A percentile compares a stretch with the other conserved stretches of the same genome.
Evolutionary conservation across 2,329 filamentous ascomycete species (phyloP).

Genomic region (Aureobasidium sp.): DNA sequence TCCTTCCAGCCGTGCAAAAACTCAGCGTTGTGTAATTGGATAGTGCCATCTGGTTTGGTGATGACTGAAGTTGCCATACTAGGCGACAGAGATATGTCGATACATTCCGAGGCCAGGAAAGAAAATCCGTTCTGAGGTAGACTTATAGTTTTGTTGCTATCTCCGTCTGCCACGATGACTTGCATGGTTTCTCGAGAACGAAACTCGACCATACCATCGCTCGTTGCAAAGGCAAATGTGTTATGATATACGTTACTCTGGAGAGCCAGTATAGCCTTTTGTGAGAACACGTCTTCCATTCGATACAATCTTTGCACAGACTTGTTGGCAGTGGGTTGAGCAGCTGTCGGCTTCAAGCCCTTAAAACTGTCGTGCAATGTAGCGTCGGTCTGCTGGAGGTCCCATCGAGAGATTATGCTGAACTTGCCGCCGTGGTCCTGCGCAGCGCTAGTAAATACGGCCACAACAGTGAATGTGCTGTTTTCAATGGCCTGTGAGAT

Average conservation of each 20-base stretch:
- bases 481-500: conserved; percentile 4
- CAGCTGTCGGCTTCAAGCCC: conserved; percentile 23
- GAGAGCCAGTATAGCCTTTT: conserved; percentile 64
- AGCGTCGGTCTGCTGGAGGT: conserved; percentile 50
- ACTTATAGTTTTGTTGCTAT: conserved; percentile 59
- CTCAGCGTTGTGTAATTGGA: conserved; percentile 38
- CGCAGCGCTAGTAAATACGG: conserved; percentile 60
- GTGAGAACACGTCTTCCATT: conserved; percentile 59
- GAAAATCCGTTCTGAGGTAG: conserved; percentile 72
- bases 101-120: conserved; percentile 53
- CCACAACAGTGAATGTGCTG: conserved; percentile 51
- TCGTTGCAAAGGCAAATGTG: conserved; percentile 64
- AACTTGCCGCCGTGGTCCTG: conserved; percentile 36
- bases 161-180: conserved; percentile 54
- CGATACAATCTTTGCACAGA: conserved; percentile 45
- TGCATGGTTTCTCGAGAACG: conserved; percentile 69
- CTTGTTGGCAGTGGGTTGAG: conserved; percentile 19
- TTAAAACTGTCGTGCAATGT: conserved; percentile 32
- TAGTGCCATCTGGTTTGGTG: conserved; percentile 37
- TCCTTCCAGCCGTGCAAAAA: conserved; percentile 27
- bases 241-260: conserved; percentile 64
- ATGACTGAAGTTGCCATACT: conserved; percentile 41
- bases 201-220: conserved; percentile 75
- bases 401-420: conserved; percentile 78
- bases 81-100: conserved; percentile 40